These are phyloP conservation scores for Dothiorella sarmentorum DNA, from an alignment of 2,329 filamentous ascomycete genomes.

Conservation along the genomic window DNA sequence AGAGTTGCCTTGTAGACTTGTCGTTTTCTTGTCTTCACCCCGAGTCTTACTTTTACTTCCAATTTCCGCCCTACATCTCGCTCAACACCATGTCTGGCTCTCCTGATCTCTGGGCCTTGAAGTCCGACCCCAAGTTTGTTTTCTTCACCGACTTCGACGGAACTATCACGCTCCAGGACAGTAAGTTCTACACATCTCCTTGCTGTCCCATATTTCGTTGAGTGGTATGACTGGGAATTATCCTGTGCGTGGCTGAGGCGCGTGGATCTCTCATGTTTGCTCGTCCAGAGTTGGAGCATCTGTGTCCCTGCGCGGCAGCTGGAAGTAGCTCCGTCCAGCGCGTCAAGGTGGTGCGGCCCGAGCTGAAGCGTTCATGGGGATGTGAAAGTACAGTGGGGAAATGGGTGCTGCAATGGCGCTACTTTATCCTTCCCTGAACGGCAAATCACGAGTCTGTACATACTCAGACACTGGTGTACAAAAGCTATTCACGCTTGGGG, in stretches of 20 bases:
- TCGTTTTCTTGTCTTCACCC: background rate
- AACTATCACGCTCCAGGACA: constrained; percentile 77
- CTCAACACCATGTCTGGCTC: constrained; percentile 25
- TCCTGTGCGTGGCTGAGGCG: background rate
- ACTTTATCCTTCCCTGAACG: too few relatives aligned
- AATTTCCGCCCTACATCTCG: background rate
- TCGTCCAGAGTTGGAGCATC: background rate
- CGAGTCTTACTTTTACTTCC: background rate
- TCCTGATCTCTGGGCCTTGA: constrained; percentile 44
- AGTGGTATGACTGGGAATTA: background rate
- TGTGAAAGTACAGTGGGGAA: too few relatives aligned
- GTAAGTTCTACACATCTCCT: constrained; percentile 39
- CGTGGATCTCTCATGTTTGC: too few relatives aligned
- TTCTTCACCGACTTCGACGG: constrained; percentile 99
- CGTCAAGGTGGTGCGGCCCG: too few relatives aligned
- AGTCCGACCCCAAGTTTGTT: constrained; percentile 75
- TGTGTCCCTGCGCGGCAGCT: too few relatives aligned
- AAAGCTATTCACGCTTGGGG: too few relatives aligned
- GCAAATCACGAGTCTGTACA: too few relatives aligned
- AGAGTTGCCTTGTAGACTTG: background rate
- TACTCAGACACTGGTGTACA: too few relatives aligned
- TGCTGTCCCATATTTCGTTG: background rate
- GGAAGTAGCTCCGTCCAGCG: too few relatives aligned
- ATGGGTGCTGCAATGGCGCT: too few relatives aligned
- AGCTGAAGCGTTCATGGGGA: too few relatives aligned